Conservation (phyloP, 371 early-diverging fungal species). For the Lichtheimia corymbifera region DNA sequence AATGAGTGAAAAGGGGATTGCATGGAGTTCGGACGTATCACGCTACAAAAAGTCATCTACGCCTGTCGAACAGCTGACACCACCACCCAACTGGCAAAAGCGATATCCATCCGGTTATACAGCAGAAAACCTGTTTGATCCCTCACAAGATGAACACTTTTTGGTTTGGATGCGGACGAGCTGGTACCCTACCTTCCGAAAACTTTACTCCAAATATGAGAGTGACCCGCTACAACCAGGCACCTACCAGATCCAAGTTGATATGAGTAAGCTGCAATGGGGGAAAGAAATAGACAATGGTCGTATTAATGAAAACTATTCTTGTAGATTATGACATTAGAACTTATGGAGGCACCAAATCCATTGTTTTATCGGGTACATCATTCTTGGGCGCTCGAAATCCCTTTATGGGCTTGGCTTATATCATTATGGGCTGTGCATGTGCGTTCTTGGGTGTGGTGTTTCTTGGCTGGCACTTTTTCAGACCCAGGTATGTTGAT, state of each 20-base stretch:
- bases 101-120: slow-evolving; percentile 48
- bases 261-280: slow-evolving; percentile 42
- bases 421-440: slow-evolving; percentile 86
- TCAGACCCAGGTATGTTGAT: slow-evolving; percentile 80
- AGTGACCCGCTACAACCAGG: slow-evolving; percentile 50
- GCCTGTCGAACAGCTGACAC: slow-evolving; percentile 40
- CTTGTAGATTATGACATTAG: slow-evolving; percentile 77
- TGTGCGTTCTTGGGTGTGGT: slow-evolving; percentile 87
- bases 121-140: slow-evolving; percentile 53
- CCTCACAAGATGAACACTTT: slow-evolving; percentile 78
- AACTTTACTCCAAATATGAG: slow-evolving; percentile 77
- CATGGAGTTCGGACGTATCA: slow-evolving; percentile 79
- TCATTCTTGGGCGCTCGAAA: slow-evolving; percentile 95
- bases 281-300: not conserved
- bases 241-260: slow-evolving; percentile 56
- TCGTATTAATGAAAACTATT: not conserved
- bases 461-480: slow-evolving; percentile 88
- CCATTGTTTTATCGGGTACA: slow-evolving; percentile 90
- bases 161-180: slow-evolving; percentile 95
- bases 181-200: slow-evolving; percentile 89
- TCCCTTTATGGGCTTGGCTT: slow-evolving; percentile 93
- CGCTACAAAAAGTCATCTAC: slow-evolving; percentile 57
- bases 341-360: slow-evolving; percentile 91
- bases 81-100: slow-evolving; percentile 70
- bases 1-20: slow-evolving; percentile 67